Conservation (phyloP, 306 rosid species). For the Lotus japonicus region DNA sequence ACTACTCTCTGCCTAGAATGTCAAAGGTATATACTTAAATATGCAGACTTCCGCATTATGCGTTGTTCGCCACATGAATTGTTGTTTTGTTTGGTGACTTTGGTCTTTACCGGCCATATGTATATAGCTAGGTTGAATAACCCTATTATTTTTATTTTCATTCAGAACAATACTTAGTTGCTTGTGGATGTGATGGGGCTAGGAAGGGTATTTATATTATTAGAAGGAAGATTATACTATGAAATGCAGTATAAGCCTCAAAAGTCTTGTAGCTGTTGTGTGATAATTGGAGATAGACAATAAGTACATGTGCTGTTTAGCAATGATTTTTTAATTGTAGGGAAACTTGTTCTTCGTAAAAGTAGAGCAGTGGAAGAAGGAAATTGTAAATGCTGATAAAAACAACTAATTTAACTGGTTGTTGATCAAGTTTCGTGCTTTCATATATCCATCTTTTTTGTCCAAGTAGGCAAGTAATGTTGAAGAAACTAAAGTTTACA, state of each 20-base stretch:
- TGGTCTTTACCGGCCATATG: too few species aligned
- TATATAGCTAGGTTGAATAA: background rate
- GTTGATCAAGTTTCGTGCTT: background rate
- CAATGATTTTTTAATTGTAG: background rate
- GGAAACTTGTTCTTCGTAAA: background rate
- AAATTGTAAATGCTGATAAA: background rate
- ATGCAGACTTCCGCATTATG: background rate
- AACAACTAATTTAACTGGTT: background rate
- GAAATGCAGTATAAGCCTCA: background rate
- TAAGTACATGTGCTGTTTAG: background rate
- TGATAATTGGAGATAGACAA: background rate
- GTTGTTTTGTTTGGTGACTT: background rate
- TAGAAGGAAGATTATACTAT: background rate
- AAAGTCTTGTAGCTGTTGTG: background rate
- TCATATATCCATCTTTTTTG: background rate
- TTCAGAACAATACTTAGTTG: background rate
- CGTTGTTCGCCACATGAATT: background rate
- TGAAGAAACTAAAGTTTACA: background rate
- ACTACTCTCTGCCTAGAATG: constrained; percentile 76
- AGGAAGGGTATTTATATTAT: background rate
- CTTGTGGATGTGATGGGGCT: background rate
- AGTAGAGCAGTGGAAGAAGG: background rate
- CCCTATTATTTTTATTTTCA: background rate
- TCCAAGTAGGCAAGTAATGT: background rate
- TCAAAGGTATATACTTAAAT: constrained; percentile 49